Evolutionary conservation across 2,329 filamentous ascomycete species (phyloP), one percentile per base, ranked within the genome.

Genomic region (Fusarium robinianum): DNA sequence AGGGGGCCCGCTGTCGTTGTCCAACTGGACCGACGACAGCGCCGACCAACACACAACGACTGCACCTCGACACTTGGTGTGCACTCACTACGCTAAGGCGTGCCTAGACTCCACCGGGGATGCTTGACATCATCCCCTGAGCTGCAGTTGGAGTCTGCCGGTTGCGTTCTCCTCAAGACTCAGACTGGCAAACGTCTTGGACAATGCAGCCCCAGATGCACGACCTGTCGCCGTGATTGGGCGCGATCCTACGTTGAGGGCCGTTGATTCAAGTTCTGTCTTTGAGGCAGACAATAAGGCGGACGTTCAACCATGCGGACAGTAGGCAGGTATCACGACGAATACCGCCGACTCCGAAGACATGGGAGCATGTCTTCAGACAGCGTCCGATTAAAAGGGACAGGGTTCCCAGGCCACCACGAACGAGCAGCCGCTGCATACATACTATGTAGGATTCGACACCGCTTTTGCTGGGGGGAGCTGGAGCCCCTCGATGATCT

Each of bases 401-500:
- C 51, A 26, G 42, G 17, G 30, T 35, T 47, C 32, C 31, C 39
- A 41, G 27, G 26, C 30, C 35, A n/a, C n/a, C n/a, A n/a, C n/a
- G n/a, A n/a, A n/a, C n/a, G n/a, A n/a, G n/a, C n/a, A n/a, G n/a
- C n/a, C n/a, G n/a, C n/a, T n/a, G n/a, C n/a, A n/a, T n/a, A n/a
- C n/a, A n/a, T n/a, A n/a, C n/a, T n/a, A n/a, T n/a, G n/a, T n/a
- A 27, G 24, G 35, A 32, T 38, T 49, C 25, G 57, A 57, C 57
- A 59, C 55, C 57, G 57, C 57, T 57, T 55, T 37, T n/a, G n/a
- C 46, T 47, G 31, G 9, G 23, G 14, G 22, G 12, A 29, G 41
- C 45, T 45, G 46, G 26, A 44, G 51, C 40, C 42, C 43, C 39
- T 57, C 42, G 38, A 46, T 47, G 57, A 60, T 55, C 55, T 53